Base-by-base conservation (phyloP, 2,329 filamentous ascomycete species). In the Verticillium nubilum region DNA sequence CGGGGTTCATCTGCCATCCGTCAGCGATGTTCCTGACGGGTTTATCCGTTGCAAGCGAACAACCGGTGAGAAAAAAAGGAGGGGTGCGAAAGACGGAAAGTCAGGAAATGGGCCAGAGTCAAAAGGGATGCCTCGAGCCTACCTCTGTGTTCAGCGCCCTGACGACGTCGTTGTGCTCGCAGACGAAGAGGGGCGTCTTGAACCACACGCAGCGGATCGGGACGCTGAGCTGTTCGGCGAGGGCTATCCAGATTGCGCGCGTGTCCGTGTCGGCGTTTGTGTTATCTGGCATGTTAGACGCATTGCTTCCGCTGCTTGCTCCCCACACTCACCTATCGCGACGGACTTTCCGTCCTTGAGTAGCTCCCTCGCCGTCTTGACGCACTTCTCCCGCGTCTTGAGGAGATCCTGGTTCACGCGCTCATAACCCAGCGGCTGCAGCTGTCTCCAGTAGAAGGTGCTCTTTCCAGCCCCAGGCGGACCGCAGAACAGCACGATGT, bases 401-500 rank as follows among this genome's bases (percentile, higher is more conserved):
- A 97, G 80, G 1, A 82, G 84, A 73, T 98, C 95, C 76, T 98
- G 95, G 67, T 98, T 99, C 29, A 97, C 85, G 54, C 95, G 85
- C 69, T 86, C 84, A 70, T 96, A 98, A 3, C 87, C 90, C 28
- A 95, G 75, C 26, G 90, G 89, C 70, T 92, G 81, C 35, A 98
- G 77, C 64, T 90, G 78, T 62, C 83, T 86, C 86, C 88, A 91
- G 75, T 89, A 97, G 68, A 95, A 97, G 0, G 92, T 94, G 42
- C 91, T 96, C 74, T 99, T 98, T 19, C 95, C 95, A 2, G 92
- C 86, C 1, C 91, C 93, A 0, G 95, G 95, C 54, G 90, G 91
- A 1, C 95, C 95, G 68, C 91, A 94, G 71, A 96, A 91, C 7
- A 98, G 74, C 26, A 98, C 84, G 15, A 98, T 78, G 59, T 97